Evolutionary conservation across 2,329 filamentous ascomycete genomes (phyloP).

Genomic region (Claviceps arundinis): DNA sequence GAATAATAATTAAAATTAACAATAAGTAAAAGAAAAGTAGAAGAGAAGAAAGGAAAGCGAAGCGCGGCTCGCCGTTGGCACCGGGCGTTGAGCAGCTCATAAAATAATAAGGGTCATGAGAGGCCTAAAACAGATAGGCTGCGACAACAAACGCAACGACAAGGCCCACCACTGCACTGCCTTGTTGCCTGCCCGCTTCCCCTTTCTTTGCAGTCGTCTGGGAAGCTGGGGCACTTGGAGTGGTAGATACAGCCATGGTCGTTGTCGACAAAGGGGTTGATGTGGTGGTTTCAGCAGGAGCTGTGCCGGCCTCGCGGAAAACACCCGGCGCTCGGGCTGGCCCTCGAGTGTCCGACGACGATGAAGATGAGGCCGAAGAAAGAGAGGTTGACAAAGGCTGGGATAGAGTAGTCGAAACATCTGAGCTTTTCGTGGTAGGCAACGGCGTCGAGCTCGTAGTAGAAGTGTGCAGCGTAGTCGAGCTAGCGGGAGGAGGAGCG

Average conservation of each 20-base stretch:
- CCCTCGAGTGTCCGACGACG: constrained; percentile 1
- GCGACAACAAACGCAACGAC: constrained; percentile 43
- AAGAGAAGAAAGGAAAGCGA: background rate
- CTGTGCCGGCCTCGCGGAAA: constrained; percentile 39
- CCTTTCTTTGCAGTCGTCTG: constrained; percentile 26
- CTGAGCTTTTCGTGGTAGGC: constrained; percentile 5
- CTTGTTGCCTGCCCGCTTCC: constrained; percentile 33
- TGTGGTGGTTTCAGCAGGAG: constrained; percentile 9
- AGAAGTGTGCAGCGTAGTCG: background rate
- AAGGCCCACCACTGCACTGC: constrained; percentile 38
- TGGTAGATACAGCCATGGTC: constrained; percentile 13
- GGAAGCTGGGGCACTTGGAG: constrained; percentile 15
- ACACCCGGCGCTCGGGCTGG: constrained; percentile 30
- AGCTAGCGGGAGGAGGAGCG: background rate
- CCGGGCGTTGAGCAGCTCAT: background rate
- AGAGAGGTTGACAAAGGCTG: constrained; percentile 5
- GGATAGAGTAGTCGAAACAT: constrained; percentile 1
- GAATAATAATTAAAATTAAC: background rate
- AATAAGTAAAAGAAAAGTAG: background rate
- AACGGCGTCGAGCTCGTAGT: background rate
- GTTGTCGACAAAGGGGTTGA: background rate
- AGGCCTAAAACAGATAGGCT: constrained; percentile 30
- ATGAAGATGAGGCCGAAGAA: constrained; percentile 7
- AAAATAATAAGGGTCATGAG: background rate
- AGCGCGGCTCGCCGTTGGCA: background rate